phyloP scores from a whole-genome alignment of 2,329 filamentous ascomycete species.

The Escovopsis sp. region DNA sequence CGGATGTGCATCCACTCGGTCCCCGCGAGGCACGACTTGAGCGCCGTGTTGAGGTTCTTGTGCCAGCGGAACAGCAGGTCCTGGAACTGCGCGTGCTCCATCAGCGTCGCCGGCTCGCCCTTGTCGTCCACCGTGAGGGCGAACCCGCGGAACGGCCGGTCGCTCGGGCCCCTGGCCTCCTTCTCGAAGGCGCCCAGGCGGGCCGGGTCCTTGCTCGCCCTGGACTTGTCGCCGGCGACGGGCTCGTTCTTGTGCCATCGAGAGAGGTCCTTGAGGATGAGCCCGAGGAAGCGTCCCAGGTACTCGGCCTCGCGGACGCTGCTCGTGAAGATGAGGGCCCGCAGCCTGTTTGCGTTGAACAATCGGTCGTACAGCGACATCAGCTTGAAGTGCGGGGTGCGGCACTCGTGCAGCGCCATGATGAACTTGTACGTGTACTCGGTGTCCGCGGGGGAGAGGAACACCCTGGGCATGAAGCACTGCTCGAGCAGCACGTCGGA shows the following conservation, averaged over 20 bases:
- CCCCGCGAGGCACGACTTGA: slow-evolving; percentile 68
- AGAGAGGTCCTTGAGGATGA: slow-evolving; percentile 63
- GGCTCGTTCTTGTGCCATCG: slow-evolving; percentile 69
- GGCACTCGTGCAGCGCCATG: slow-evolving; percentile 71
- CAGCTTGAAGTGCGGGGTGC: slow-evolving; percentile 73
- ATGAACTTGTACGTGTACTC: slow-evolving; percentile 80
- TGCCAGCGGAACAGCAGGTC: slow-evolving; percentile 85
- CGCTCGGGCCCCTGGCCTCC: slow-evolving; percentile 44
- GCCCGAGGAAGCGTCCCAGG: slow-evolving; percentile 77
- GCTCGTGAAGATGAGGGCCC: slow-evolving; percentile 72
- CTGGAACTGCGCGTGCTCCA: slow-evolving; percentile 78
- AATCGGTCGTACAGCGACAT: slow-evolving; percentile 71
- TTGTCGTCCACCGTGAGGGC: slow-evolving; percentile 51
- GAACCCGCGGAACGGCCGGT: slow-evolving; percentile 56
- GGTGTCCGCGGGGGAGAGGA: slow-evolving; percentile 73
- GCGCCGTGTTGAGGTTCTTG: slow-evolving; percentile 58
- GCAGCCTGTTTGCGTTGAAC: slow-evolving; percentile 68
- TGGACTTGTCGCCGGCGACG: slow-evolving; percentile 26
- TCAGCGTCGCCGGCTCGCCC: slow-evolving; percentile 52
- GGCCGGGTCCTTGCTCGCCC: slow-evolving; percentile 22
- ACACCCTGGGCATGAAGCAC: slow-evolving; percentile 77
- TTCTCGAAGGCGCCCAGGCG: slow-evolving; percentile 69
- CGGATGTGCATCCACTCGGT: slow-evolving; percentile 96
- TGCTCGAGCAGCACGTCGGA: slow-evolving; percentile 73
- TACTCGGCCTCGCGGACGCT: slow-evolving; percentile 86